Evolutionary conservation across 768 basidiomycete genomes (phyloP).

Genomic region (Psilocybe cyanescens): DNA sequence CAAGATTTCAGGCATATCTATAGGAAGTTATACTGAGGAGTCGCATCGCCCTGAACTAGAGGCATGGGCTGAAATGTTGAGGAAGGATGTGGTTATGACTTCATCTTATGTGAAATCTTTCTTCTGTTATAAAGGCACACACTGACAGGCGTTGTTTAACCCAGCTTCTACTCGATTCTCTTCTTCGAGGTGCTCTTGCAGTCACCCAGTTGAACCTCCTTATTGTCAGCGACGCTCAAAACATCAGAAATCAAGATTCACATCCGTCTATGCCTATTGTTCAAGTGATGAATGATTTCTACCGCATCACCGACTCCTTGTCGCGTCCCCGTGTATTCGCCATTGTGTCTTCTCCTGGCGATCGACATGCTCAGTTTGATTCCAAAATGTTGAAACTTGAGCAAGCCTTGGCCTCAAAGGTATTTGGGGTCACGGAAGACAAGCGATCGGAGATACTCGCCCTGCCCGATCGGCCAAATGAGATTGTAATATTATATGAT

Average conservation of each 20-base stretch:
- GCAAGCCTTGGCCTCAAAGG: slow-evolving; percentile 39
- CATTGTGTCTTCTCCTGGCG: slow-evolving; percentile 30
- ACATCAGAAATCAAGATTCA: slow-evolving; percentile 37
- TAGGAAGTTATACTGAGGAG: slow-evolving; percentile 32
- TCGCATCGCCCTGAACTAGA: slow-evolving; percentile 22
- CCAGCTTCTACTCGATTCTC: slow-evolving; percentile 44
- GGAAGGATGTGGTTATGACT: slow-evolving; percentile 39
- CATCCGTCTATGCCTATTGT: slow-evolving; percentile 39
- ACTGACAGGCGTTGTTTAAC: slow-evolving; percentile 6
- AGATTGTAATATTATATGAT: slow-evolving; percentile 61
- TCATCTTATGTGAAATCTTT: slow-evolving; percentile 38
- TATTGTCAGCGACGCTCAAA: slow-evolving; percentile 46
- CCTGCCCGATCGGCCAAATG: slow-evolving; percentile 45
- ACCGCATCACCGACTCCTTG: slow-evolving; percentile 35
- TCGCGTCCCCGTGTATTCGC: slow-evolving; percentile 49
- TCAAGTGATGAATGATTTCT: slow-evolving; percentile 50
- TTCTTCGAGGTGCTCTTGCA: slow-evolving; percentile 38
- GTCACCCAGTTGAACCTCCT: slow-evolving; percentile 49
- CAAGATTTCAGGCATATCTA: slow-evolving; percentile 17
- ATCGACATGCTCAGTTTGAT: slow-evolving; percentile 30
- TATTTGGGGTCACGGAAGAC: slow-evolving; percentile 39
- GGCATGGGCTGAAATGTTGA: slow-evolving; percentile 21
- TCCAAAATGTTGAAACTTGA: slow-evolving; percentile 43
- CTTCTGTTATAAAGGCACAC: slow-evolving; percentile 4
- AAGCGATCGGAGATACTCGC: slow-evolving; percentile 34